A percentile compares a stretch with the other conserved stretches of the same genome.
Evolutionary conservation across 192 early-diverging fungal species (phyloP).

Genomic region (Pilobolus umbonatus): DNA sequence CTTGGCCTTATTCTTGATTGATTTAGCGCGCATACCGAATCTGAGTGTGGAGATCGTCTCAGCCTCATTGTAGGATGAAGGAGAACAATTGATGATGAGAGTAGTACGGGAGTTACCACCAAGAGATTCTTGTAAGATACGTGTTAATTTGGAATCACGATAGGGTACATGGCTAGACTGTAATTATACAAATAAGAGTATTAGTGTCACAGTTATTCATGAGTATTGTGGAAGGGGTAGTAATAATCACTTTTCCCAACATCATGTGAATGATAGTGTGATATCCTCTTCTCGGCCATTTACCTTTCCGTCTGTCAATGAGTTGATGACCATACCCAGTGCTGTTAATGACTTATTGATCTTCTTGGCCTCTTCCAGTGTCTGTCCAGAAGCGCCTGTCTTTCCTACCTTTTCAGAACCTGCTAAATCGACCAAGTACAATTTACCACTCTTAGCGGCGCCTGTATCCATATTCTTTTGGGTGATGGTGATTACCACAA

Average conservation of each 20-base stretch:
- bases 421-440: constrained; percentile 98
- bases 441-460: constrained; percentile 83
- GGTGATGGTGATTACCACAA: constrained; percentile 91
- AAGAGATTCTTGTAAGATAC: constrained; percentile 98
- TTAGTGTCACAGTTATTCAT: constrained; percentile 1
- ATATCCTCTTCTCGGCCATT: constrained; percentile 3
- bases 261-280: not conserved
- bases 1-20: constrained; percentile 99
- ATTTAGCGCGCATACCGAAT: constrained; percentile 98
- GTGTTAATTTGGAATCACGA: constrained; percentile 97
- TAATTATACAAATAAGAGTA: not conserved
- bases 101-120: constrained; percentile 99
- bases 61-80: constrained; percentile 93
- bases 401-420: constrained; percentile 99
- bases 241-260: not conserved
- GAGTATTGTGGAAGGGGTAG: not conserved
- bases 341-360: constrained; percentile 99
- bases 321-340: constrained; percentile 99
- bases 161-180: constrained; percentile 97
- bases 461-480: constrained; percentile 92
- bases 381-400: constrained; percentile 95
- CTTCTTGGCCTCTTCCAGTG: constrained; percentile 99
- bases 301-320: constrained; percentile 96
- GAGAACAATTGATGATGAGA: constrained; percentile 97
- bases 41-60: constrained; percentile 93